These are phyloP conservation scores for Neocatenulostroma microsporum DNA, from an alignment of 2,329 filamentous ascomycete species.

Conservation along the genomic window DNA sequence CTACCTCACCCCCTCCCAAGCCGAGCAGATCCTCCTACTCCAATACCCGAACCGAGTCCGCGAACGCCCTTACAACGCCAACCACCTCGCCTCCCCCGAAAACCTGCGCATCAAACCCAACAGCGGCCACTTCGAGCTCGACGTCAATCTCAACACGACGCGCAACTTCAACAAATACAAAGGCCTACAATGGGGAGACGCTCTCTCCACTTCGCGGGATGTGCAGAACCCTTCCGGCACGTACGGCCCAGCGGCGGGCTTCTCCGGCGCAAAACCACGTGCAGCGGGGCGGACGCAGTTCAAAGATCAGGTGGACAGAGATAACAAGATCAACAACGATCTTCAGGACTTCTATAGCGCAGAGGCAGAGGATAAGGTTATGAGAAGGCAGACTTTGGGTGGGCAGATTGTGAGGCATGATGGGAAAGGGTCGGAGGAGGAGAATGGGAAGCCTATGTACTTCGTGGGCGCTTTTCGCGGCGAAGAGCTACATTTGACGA, in stretches of 20 bases:
- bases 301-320: constrained; percentile 40
- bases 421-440: constrained; percentile 49
- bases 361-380: constrained; percentile 60
- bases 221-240: constrained; percentile 34
- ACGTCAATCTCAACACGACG: constrained; percentile 70
- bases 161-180: constrained; percentile 75
- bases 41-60: constrained; percentile 77
- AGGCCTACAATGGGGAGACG: constrained; percentile 74
- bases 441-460: constrained; percentile 65
- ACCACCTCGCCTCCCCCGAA: constrained; percentile 51
- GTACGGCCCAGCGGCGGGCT: constrained; percentile 41
- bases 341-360: constrained; percentile 58
- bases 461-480: constrained; percentile 89
- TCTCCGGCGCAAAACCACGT: constrained; percentile 27
- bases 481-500: constrained; percentile 78
- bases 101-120: constrained; percentile 74
- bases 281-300: constrained; percentile 18
- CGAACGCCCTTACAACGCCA: constrained; percentile 54
- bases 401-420: constrained; percentile 63
- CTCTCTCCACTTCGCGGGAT: constrained; percentile 49
- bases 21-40: constrained; percentile 57
- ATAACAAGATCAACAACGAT: constrained; percentile 31
- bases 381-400: constrained; percentile 75
- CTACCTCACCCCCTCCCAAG: constrained; percentile 70
- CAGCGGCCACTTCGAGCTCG: constrained; percentile 81